A percentile compares a stretch with the other conserved stretches of the same genome.
These are phyloP conservation scores for Pseudogymnoascus sp. DNA, from an alignment of 2,329 filamentous ascomycete genomes.

Conservation along the genomic window DNA sequence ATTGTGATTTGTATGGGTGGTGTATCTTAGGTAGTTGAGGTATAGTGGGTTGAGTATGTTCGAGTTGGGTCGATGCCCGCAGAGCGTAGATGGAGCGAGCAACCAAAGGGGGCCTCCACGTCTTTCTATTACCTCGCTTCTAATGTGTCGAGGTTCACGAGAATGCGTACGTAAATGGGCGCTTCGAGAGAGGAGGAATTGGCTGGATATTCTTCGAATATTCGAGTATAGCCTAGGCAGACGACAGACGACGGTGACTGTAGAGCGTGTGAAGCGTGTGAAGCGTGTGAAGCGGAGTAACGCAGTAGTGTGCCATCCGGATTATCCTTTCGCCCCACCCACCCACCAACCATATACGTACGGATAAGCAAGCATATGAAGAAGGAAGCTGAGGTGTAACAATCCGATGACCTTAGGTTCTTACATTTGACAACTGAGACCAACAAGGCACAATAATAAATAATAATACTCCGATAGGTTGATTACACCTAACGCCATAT, in stretches of 20 bases:
- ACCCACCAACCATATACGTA: neutral
- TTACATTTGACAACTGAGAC: neutral
- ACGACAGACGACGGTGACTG: neutral
- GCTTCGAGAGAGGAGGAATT: neutral
- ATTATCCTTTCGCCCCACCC: neutral
- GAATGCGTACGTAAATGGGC: neutral
- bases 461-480: neutral
- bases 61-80: neutral
- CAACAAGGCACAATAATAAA: neutral
- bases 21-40: neutral
- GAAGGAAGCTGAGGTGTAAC: neutral
- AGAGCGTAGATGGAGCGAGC: neutral
- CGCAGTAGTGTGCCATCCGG: neutral
- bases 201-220: neutral
- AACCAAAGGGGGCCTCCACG: neutral
- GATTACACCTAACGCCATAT: neutral
- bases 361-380: neutral
- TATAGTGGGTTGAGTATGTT: neutral
- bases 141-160: neutral
- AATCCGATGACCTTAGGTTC: neutral
- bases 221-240: neutral
- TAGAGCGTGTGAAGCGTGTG: neutral
- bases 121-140: neutral
- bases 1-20: slow-evolving; percentile 16
- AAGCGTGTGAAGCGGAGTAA: neutral